Base-by-base conservation (phyloP, 2,329 filamentous ascomycete genomes). In the Chaetomium sp. region DNA sequence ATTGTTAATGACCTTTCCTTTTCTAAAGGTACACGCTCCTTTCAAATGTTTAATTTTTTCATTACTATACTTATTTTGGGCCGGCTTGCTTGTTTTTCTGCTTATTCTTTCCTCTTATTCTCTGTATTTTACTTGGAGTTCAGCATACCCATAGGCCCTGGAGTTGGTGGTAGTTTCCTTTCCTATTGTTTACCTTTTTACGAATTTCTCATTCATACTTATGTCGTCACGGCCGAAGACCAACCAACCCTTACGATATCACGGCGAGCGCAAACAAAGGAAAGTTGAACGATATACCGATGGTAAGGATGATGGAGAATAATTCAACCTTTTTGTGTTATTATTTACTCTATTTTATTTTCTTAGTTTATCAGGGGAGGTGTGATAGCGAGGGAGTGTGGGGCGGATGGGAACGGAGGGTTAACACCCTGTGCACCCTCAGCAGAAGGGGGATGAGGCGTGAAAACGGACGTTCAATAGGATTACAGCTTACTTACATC, bases 151-250 rank as follows among this genome's bases (percentile, higher is more conserved):
- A 7, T 37, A 5, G 3, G 7, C 34, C 37, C 8, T 37, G 41
- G 7, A 10, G 27, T 11, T 14, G 7, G 27, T 19, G n/a, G 19
- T 43, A 44, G 44, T 37, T 14, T 19, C 12, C 35, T 32, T 37
- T 63, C 62, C 63, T 62, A 62, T 45, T 63, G 58, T 56, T 41
- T 58, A 59, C 64, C 37, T 49, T 64, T 61, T 34, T 60, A 63
- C 27, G 14, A 51, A 8, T 27, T 40, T 6, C 32, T 32, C 6
- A 19, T 52, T 38, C 33, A 37, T 48, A 34, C 43, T 52, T 35
- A 53, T 33, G 50, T 36, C 35, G 40, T 53, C 50, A 53, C 54
- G 50, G 54, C 54, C 49, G 46, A 43, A 53, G 41, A 37, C 38
- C 42, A 36, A 40, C 34, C 10, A 36, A 40, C 34, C 10, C 37